Evolutionary conservation across 331 rosid species (phyloP), one percentile per base, ranked within the genome.

Genomic region (Stylosanthes scabra): DNA sequence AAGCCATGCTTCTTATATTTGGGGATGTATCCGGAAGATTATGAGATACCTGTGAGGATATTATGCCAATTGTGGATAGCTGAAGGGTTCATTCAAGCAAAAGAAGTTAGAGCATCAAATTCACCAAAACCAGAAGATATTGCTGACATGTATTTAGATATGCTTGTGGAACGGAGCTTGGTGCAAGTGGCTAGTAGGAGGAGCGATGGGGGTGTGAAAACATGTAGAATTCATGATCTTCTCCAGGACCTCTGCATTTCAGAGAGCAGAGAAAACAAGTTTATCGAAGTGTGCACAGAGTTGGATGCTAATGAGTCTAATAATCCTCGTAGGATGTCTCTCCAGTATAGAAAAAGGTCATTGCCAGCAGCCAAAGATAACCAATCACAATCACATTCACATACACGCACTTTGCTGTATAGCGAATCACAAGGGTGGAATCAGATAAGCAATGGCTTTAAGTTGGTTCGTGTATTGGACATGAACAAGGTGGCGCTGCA

Each of bases 161-260:
- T 12, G 74, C 51, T 82, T 0, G 42, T 83, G 4, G 37, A 70
- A 8, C 71, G 72, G n/a, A 69, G 75, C 60, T 69, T 84, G 85
- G 56, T 84, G 40, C 83, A 81, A 25, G 85, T 78, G 4, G 76
- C 59, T 7, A 29, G 37, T 1, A 51, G 25, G 40, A 72, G 70
- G 56, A 25, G 9, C 6, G 80, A 78, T 12, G 68, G 80, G 4
- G 76, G 78, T 12, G 71, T 80, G 2, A 86, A 83, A 25, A 77
- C 87, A 63, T 70, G 78, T n/a, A 16, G 25, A 50, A 7, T 50
- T 7, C 55, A 50, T n/a, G 55, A 50, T 50, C 16, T 50, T 50
- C 55, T 82, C 13, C 57, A 61, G 13, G 81, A 80, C 11, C 56
- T 82, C 0, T 82, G 77, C 25, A 15, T 82, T 54, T 31, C 9